Conservation (phyloP, 1,139 yeast genomes). For the Candida albicans region DNA sequence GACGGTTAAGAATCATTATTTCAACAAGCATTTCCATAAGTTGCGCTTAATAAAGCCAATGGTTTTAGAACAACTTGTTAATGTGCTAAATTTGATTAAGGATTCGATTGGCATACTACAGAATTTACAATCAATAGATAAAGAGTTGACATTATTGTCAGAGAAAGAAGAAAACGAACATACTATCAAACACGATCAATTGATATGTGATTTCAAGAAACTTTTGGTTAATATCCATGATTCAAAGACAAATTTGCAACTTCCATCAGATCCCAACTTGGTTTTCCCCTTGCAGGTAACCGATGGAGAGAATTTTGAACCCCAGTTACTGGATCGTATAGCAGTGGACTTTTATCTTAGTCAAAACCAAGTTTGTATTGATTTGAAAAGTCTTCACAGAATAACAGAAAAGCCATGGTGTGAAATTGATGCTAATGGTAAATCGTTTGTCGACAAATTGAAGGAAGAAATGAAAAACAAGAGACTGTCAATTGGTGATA, state of each 20-base stretch:
- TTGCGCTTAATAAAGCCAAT: slow-evolving; percentile 31
- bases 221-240: slow-evolving; percentile 29
- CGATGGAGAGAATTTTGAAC: slow-evolving; percentile 29
- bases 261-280: slow-evolving; percentile 43
- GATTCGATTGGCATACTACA: slow-evolving; percentile 28
- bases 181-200: slow-evolving; percentile 17
- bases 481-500: not conserved
- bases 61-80: slow-evolving; percentile 33
- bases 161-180: not conserved
- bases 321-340: slow-evolving; percentile 31
- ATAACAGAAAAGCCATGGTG: slow-evolving; percentile 47
- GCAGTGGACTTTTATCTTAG: slow-evolving; percentile 43
- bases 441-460: slow-evolving; percentile 41
- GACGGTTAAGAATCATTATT: slow-evolving; percentile 29
- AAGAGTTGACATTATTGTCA: not conserved
- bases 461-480: slow-evolving; percentile 40
- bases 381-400: slow-evolving; percentile 37
- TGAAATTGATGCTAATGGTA: slow-evolving; percentile 34
- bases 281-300: slow-evolving; percentile 42
- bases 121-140: slow-evolving; percentile 16
- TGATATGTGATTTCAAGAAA: slow-evolving; percentile 26
- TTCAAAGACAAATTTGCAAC: slow-evolving; percentile 40
- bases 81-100: slow-evolving; percentile 34
- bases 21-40: slow-evolving; percentile 31
- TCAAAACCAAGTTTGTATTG: slow-evolving; percentile 48